phyloP scores from a whole-genome alignment of 345 rosid genomes.

The Brassica cretica region DNA sequence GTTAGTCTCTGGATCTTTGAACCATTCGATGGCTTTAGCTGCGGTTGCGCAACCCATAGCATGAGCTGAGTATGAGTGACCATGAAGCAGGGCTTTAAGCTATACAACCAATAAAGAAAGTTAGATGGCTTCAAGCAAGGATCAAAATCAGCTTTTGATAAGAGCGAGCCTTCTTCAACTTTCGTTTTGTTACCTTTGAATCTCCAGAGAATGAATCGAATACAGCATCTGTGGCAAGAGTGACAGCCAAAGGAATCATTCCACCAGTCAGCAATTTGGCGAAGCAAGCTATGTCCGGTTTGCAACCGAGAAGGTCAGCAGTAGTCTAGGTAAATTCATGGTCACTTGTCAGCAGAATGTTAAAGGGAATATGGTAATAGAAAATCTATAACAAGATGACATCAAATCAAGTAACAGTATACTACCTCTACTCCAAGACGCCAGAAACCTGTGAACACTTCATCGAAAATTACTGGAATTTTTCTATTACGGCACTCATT shows the following conservation, averaged over 20 bases:
- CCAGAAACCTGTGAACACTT: slow-evolving; percentile 97
- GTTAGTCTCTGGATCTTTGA: slow-evolving; percentile 77
- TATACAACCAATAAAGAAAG: slow-evolving; percentile 33
- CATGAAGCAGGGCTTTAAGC: slow-evolving; percentile 94
- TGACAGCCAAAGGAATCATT: slow-evolving; percentile 82
- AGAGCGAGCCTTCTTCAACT: neutral
- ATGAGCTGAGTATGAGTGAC: slow-evolving; percentile 94
- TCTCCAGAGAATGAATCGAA: slow-evolving; percentile 83
- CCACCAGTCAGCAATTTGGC: slow-evolving; percentile 94
- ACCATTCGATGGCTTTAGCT: slow-evolving; percentile 78
- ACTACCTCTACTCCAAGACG: slow-evolving; percentile 92
- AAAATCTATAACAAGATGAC: slow-evolving; percentile 4
- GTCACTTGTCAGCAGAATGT: slow-evolving; percentile 24
- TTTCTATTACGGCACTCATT: slow-evolving; percentile 67
- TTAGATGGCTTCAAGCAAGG: slow-evolving; percentile 14
- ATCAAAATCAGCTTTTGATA: neutral
- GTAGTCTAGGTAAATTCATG: slow-evolving; percentile 56
- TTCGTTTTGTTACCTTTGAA: slow-evolving; percentile 62
- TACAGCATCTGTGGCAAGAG: slow-evolving; percentile 71
- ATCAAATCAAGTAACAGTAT: neutral
- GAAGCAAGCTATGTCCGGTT: slow-evolving; percentile 93
- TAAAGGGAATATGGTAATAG: slow-evolving; percentile 2
- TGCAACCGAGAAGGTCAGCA: slow-evolving; percentile 71
- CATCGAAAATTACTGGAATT: slow-evolving; percentile 93
- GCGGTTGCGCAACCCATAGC: slow-evolving; percentile 95